Evolutionary conservation across 2,329 filamentous ascomycete species (phyloP).

Genomic region (Verticillium longisporum): DNA sequence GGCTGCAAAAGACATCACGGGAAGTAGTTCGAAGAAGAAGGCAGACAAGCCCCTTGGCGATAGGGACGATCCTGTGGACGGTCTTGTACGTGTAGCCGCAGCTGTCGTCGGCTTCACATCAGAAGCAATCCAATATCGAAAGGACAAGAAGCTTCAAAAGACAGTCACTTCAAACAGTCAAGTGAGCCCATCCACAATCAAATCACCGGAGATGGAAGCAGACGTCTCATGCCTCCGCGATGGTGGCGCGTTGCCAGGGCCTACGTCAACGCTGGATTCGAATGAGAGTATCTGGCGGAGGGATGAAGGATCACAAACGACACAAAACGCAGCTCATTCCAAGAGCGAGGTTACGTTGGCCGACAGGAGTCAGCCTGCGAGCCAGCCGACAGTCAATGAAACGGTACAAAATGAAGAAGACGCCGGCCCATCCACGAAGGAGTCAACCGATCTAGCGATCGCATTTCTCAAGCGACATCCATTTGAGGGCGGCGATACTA

Average conservation of each 20-base stretch:
- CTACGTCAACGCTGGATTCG: background rate
- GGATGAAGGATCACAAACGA: background rate
- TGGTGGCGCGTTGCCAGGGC: no score
- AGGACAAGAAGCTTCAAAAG: constrained; percentile 8
- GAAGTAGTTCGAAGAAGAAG: background rate
- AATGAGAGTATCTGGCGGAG: background rate
- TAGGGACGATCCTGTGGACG: constrained; percentile 7
- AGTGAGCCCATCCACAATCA: background rate
- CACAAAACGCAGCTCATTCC: no score
- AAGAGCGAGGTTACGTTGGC: no score
- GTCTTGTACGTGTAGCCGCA: constrained; percentile 9
- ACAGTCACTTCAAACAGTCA: background rate
- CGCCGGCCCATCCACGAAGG: background rate
- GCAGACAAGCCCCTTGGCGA: background rate
- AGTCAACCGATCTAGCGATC: background rate
- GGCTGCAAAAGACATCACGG: background rate
- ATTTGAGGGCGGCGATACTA: background rate
- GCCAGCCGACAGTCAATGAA: background rate
- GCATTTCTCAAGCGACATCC: constrained; percentile 2
- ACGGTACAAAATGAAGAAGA: background rate
- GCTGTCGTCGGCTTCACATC: constrained; percentile 11
- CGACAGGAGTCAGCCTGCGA: no score
- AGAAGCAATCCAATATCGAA: constrained; percentile 12
- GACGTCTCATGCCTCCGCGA: no score
- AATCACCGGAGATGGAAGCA: background rate